These are phyloP conservation scores for Porcisia hertigi DNA, from an alignment of 208 protist genomes.

Conservation along the genomic window DNA sequence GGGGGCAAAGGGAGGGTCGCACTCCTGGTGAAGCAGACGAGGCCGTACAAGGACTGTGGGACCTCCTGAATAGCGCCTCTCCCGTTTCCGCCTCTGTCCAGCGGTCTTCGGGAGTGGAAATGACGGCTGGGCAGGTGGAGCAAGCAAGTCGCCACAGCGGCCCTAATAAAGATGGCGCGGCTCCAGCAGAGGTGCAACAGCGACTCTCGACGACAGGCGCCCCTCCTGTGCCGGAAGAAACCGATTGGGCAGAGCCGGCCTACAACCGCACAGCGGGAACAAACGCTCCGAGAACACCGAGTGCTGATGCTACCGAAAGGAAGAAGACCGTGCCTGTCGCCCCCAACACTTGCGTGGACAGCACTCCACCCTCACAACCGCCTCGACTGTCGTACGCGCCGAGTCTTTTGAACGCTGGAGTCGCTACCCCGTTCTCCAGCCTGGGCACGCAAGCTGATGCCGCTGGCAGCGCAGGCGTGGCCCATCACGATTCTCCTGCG, in stretches of 20 bases:
- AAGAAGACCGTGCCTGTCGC: not conserved
- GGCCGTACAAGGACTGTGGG: constrained; percentile 8
- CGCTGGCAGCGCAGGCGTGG: not conserved
- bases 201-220: not conserved
- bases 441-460: not conserved
- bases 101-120: not conserved
- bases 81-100: not conserved
- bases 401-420: not conserved
- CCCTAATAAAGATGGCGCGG: no score
- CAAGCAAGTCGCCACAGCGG: not conserved
- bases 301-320: not conserved
- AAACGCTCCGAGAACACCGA: not conserved
- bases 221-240: not conserved
- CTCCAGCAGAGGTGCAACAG: not conserved
- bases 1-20: not conserved
- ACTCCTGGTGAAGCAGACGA: not conserved
- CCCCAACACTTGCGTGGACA: not conserved
- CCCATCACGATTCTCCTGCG: not conserved
- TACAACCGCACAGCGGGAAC: not conserved
- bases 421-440: not conserved
- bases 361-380: not conserved
- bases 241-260: not conserved
- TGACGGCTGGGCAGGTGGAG: not conserved
- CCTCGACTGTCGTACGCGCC: constrained; percentile 4
- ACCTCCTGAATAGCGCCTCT: not conserved